Conservation (phyloP, 176 grass and related monocot genomes). For the Oryza longistaminata region DNA sequence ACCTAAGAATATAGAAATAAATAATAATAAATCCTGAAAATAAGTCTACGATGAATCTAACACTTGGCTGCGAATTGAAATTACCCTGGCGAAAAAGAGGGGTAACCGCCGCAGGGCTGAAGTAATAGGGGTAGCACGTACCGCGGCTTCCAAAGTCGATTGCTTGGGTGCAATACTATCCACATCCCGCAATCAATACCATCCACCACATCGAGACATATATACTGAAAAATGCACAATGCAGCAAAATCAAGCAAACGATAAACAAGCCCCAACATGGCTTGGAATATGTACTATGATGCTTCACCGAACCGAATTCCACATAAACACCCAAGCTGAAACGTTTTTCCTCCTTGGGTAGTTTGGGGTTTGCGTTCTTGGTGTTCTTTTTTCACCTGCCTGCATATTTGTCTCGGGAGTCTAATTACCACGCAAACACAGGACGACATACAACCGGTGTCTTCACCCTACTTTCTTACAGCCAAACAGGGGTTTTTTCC, state of each 20-base stretch:
- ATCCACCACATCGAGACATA: background rate
- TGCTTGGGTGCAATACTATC: no score
- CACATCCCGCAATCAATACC: background rate
- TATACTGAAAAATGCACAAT: background rate
- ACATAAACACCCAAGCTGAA: conserved; percentile 18
- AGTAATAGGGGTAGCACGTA: no score
- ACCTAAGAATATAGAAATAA: no score
- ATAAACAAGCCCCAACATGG: background rate
- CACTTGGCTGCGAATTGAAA: no score
- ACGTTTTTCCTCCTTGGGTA: conserved; percentile 21
- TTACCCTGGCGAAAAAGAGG: no score
- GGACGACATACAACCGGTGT: background rate
- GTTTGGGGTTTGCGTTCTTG: background rate
- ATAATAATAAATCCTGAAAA: no score
- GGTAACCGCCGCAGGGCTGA: no score
- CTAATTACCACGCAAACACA: background rate
- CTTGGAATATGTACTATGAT: background rate
- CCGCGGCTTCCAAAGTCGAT: no score
- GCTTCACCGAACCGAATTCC: background rate
- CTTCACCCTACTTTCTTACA: conserved; percentile 18
- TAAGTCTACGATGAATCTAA: no score
- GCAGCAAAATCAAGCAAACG: background rate
- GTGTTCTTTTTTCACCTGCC: background rate
- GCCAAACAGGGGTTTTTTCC: background rate
- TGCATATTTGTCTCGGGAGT: background rate